A percentile compares a stretch with the other conserved stretches of the same genome.
Evolutionary conservation across 495 filamentous ascomycete species (phyloP).

Genomic region (Cercophora scortea): DNA sequence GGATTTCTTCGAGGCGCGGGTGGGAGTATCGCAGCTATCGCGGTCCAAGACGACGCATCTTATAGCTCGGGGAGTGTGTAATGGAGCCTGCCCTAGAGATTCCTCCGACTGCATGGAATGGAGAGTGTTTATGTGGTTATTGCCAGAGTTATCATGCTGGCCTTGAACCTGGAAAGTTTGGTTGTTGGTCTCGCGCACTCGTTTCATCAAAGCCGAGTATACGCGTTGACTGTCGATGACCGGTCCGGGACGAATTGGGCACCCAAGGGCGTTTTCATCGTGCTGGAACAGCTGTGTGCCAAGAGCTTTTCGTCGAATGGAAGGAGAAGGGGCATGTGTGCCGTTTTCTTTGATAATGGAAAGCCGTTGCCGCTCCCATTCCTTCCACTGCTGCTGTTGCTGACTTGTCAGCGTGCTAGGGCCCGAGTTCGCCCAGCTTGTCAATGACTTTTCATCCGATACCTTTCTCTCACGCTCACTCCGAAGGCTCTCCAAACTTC

Average conservation of each 20-base stretch:
- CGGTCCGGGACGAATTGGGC: not conserved
- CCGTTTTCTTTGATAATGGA: conserved; percentile 62
- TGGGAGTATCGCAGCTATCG: not conserved
- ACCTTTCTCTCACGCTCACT: conserved; percentile 38
- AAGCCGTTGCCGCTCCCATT: conserved; percentile 49
- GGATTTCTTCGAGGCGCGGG: not conserved
- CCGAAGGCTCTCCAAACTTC: conserved; percentile 44
- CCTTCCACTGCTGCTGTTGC: conserved; percentile 26
- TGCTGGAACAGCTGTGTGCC: conserved; percentile 10
- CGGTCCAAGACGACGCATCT: not conserved
- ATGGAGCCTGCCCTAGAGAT: not conserved
- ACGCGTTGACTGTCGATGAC: conserved; percentile 56
- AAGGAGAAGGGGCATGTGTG: conserved; percentile 37
- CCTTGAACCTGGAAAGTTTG: conserved; percentile 15
- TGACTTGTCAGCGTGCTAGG: conserved; percentile 37
- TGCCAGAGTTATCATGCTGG: conserved; percentile 17
- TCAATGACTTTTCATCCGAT: conserved; percentile 56
- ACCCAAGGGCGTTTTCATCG: not conserved
- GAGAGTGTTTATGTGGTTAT: not conserved
- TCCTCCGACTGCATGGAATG: not conserved
- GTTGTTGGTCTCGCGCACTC: conserved; percentile 37
- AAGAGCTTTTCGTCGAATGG: conserved; percentile 17
- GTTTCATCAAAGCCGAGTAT: conserved; percentile 67
- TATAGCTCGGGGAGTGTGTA: conserved; percentile 2
- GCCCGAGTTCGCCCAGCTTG: conserved; percentile 65